phyloP scores from a whole-genome alignment of 805 yeast species.

The Yarrowia osloensis region DNA sequence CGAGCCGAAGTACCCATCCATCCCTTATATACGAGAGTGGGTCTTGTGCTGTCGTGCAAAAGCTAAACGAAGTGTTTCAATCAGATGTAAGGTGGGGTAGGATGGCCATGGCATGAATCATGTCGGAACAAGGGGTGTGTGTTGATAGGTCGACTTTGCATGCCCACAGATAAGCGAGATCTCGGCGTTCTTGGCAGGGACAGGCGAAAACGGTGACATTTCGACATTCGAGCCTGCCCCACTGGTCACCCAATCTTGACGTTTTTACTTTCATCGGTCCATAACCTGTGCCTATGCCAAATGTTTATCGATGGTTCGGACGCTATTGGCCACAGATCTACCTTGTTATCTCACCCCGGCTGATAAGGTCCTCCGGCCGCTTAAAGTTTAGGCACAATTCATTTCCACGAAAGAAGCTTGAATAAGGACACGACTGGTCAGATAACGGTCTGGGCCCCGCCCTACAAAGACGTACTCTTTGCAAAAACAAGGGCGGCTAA shows the following conservation, averaged over 20 bases:
- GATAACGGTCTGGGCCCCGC: conserved; percentile 6
- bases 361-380: not conserved
- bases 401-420: not conserved
- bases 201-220: not conserved
- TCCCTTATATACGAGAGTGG: not conserved
- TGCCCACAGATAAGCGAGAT: not conserved
- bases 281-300: not conserved
- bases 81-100: not conserved
- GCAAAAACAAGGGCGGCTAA: not conserved
- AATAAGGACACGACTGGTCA: not conserved
- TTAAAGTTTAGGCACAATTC: not conserved
- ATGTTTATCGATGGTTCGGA: not conserved
- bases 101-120: not conserved
- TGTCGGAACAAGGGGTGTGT: not conserved
- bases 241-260: not conserved
- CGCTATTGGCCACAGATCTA: not conserved
- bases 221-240: not conserved
- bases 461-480: not conserved
- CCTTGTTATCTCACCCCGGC: not conserved
- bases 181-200: not conserved
- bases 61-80: not conserved
- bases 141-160: not conserved
- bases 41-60: not conserved
- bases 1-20: not conserved
- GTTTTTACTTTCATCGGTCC: not conserved